Conservation (phyloP, 768 basidiomycete species). For the Lanmaoa pseudosensibilis region DNA sequence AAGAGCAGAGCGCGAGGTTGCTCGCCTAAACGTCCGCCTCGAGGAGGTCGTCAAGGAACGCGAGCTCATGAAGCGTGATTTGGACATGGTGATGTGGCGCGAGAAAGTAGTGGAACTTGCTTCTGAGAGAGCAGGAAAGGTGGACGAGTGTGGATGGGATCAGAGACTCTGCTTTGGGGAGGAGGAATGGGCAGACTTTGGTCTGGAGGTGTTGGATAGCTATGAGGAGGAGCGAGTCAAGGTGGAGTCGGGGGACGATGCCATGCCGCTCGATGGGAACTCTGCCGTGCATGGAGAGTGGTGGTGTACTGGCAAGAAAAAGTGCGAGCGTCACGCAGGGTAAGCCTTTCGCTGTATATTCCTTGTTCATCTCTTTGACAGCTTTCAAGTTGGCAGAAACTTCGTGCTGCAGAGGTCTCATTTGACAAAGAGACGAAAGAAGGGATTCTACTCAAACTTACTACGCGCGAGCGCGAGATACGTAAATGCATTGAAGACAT, state of each 20-base stretch:
- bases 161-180: constrained; percentile 82
- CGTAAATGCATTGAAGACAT: constrained; percentile 77
- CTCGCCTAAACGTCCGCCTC: constrained; percentile 52
- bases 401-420: constrained; percentile 68
- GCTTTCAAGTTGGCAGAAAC: constrained; percentile 68
- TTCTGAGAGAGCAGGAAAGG: constrained; percentile 59
- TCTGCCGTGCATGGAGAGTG: constrained; percentile 48
- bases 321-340: constrained; percentile 80
- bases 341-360: constrained; percentile 32
- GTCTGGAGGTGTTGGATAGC: constrained; percentile 63
- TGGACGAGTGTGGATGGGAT: constrained; percentile 86
- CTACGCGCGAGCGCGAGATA: constrained; percentile 74
- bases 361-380: constrained; percentile 4
- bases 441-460: constrained; percentile 62
- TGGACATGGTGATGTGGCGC: constrained; percentile 71
- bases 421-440: constrained; percentile 79
- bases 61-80: constrained; percentile 63
- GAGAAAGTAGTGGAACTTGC: constrained; percentile 69
- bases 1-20: constrained; percentile 57
- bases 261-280: constrained; percentile 38
- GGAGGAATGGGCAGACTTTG: constrained; percentile 73
- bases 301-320: constrained; percentile 78
- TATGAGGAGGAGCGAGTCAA: constrained; percentile 54
- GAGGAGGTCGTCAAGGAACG: constrained; percentile 58
- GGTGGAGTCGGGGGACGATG: constrained; percentile 34